Evolutionary conservation across 305 asterid genomes (phyloP).

Genomic region (Fraxinus latifolia): DNA sequence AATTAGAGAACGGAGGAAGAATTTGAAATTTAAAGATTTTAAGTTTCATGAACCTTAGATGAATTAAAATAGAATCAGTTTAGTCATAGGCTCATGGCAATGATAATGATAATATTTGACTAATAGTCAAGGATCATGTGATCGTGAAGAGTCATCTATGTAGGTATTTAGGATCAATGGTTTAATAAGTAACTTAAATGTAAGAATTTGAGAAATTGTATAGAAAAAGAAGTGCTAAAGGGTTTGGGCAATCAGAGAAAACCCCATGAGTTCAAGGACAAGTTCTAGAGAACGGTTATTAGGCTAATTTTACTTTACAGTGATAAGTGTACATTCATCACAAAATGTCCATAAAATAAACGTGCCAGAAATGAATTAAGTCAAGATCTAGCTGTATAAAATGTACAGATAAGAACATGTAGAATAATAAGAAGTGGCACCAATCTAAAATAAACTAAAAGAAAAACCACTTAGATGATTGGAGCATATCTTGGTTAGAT

Average conservation of each 20-base stretch:
- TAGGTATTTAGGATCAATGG: not conserved
- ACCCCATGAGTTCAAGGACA: not conserved
- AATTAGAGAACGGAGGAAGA: constrained; percentile 5
- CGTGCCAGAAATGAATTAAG: not conserved
- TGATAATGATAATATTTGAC: not conserved
- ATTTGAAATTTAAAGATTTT: not conserved
- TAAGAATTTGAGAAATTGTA: not conserved
- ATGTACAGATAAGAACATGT: not conserved
- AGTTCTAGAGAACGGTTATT: not conserved
- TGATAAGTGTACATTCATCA: not conserved
- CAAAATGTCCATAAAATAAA: not conserved
- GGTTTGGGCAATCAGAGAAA: constrained; percentile 1
- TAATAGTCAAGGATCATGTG: not conserved
- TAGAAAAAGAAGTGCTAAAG: not conserved
- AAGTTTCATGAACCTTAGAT: not conserved
- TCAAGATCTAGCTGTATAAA: not conserved
- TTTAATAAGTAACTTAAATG: not conserved
- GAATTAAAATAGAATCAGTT: not conserved
- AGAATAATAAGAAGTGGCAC: not conserved
- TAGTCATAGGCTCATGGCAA: not conserved
- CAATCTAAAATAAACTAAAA: not conserved
- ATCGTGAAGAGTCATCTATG: not conserved
- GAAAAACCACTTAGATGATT: not conserved
- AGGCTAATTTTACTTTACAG: not conserved
- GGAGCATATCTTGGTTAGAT: not conserved